Evolutionary conservation across 202 grass and related monocot species (phyloP).

Genomic region (Zizania palustris): DNA sequence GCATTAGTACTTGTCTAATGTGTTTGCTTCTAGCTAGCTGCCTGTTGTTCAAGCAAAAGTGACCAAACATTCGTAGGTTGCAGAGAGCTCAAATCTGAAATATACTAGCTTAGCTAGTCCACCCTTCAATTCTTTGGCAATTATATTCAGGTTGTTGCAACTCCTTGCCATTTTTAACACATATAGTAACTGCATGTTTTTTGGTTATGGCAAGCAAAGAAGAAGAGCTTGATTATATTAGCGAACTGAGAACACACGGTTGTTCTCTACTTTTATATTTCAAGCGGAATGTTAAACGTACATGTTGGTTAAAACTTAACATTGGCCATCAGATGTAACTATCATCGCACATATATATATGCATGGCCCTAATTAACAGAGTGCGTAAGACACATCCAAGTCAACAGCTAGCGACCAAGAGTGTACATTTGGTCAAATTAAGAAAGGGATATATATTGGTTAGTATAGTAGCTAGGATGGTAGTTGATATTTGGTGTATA

Average conservation of each 20-base stretch:
- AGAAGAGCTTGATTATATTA: constrained; percentile 31
- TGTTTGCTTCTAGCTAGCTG: constrained; percentile 39
- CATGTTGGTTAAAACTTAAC: constrained; percentile 40
- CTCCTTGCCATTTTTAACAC: constrained; percentile 43
- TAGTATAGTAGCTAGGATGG: background rate
- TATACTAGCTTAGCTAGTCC: background rate
- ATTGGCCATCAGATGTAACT: constrained; percentile 15
- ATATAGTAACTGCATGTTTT: constrained; percentile 40
- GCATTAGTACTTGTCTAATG: constrained; percentile 21
- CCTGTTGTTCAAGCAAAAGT: constrained; percentile 40
- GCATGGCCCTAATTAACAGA: constrained; percentile 7
- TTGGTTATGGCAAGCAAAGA: constrained; percentile 49
- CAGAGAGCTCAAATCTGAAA: constrained; percentile 28
- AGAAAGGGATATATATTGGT: constrained; percentile 8
- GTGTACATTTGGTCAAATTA: constrained; percentile 22
- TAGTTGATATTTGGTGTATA: constrained; percentile 21
- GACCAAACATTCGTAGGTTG: constrained; percentile 34
- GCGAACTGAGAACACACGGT: constrained; percentile 5
- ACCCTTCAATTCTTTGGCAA: constrained; percentile 40
- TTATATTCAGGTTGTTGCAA: constrained; percentile 52
- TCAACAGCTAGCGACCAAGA: background rate
- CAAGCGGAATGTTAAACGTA: constrained; percentile 1
- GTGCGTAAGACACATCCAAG: background rate
- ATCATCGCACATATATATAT: background rate
- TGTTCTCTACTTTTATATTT: background rate